A percentile compares a stretch with the other conserved stretches of the same genome.
Evolutionary conservation across 768 basidiomycete species (phyloP).

Genomic region (Rhodocollybia butyracea): DNA sequence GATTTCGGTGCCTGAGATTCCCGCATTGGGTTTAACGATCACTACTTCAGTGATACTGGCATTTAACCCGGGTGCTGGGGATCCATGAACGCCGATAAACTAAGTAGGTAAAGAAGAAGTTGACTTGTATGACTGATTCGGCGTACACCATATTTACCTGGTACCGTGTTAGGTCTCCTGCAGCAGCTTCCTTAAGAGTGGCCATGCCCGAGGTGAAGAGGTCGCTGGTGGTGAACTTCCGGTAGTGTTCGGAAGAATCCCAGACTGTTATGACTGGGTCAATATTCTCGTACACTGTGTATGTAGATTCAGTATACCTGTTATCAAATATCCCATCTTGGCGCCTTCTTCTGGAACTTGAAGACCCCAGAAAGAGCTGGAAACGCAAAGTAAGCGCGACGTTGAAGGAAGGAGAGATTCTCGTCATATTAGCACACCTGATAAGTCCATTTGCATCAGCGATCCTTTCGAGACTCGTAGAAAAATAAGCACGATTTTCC

Average conservation of each 20-base stretch:
- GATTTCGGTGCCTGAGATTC: neutral
- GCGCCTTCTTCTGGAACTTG: conserved; percentile 1
- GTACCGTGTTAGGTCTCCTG: neutral
- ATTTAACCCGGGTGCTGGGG: neutral
- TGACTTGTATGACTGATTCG: neutral
- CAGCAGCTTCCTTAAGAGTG: neutral
- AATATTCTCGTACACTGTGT: neutral
- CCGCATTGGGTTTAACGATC: neutral
- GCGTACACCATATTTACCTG: neutral
- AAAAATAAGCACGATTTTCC: neutral
- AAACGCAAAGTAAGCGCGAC: neutral
- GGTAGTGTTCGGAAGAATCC: neutral
- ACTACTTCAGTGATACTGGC: neutral
- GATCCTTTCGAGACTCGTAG: neutral
- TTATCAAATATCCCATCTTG: conserved; percentile 3
- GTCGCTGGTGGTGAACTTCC: neutral
- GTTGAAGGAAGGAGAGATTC: neutral
- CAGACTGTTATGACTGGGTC: neutral
- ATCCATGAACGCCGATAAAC: neutral
- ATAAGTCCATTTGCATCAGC: neutral
- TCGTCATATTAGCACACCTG: neutral
- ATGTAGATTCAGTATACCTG: neutral
- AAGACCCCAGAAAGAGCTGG: conserved; percentile 4
- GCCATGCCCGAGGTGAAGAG: neutral
- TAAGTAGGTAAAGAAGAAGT: no score